Evolutionary conservation across 768 basidiomycete species (phyloP).

Genomic region (Suillus bovinus): DNA sequence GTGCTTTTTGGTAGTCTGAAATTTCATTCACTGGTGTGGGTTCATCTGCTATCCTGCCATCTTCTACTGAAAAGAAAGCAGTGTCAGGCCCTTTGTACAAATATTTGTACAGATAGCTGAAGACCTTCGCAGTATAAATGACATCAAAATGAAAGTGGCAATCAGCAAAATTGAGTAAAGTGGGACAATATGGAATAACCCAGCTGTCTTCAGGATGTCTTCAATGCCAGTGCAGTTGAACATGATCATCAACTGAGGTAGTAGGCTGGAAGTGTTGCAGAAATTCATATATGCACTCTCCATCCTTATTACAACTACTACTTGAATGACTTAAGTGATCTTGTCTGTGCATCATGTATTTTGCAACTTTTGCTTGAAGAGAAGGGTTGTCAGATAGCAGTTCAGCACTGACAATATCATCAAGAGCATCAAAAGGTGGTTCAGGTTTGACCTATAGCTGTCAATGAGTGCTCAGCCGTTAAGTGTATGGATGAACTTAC

Average conservation of each 20-base stretch:
- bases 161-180: constrained; percentile 25
- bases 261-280: too few species aligned
- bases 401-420: too few species aligned
- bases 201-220: not conserved
- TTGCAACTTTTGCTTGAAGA: too few species aligned
- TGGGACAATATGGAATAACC: constrained; percentile 32
- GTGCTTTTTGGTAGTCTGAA: constrained; percentile 34
- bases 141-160: constrained; percentile 42
- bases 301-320: too few species aligned
- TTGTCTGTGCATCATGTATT: too few species aligned
- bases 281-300: too few species aligned
- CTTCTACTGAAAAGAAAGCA: not conserved
- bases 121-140: constrained; percentile 29
- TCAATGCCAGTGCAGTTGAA: too few species aligned
- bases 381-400: too few species aligned
- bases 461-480: too few species aligned
- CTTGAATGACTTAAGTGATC: too few species aligned
- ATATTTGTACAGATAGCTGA: constrained; percentile 42
- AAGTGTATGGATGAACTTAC: constrained; percentile 8
- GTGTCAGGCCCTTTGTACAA: constrained; percentile 32
- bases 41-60: not conserved
- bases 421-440: not conserved
- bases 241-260: too few species aligned
- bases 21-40: constrained; percentile 31
- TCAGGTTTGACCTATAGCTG: too few species aligned